A percentile compares a stretch with the other conserved stretches of the same genome.
Evolutionary conservation across 2,329 filamentous ascomycete genomes (phyloP).

Genomic region (Pestalotiopsis sp.): DNA sequence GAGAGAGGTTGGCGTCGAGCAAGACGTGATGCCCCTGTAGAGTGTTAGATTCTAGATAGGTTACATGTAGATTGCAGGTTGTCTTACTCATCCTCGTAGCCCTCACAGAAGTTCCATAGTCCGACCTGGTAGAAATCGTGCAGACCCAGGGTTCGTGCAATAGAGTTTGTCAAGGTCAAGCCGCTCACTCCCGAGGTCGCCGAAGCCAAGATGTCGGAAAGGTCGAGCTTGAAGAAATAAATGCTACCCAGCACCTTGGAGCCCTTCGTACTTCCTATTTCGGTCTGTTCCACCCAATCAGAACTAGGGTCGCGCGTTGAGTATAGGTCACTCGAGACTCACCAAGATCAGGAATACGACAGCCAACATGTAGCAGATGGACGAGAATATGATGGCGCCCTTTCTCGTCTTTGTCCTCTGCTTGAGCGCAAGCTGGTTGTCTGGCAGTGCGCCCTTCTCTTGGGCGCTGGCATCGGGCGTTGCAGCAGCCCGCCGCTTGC

Average conservation of each 20-base stretch:
- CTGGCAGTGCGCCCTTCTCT: constrained; percentile 15
- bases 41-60: constrained; percentile 40
- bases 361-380: constrained; percentile 70
- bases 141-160: constrained; percentile 80
- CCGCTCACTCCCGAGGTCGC: constrained; percentile 65
- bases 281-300: constrained; percentile 38
- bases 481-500: constrained; percentile 21
- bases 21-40: constrained; percentile 68
- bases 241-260: constrained; percentile 64
- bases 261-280: constrained; percentile 72
- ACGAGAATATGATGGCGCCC: constrained; percentile 64
- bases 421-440: constrained; percentile 36
- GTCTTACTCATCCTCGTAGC: constrained; percentile 67
- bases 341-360: constrained; percentile 80
- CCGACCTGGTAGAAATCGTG: constrained; percentile 95
- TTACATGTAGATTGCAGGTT: constrained; percentile 33
- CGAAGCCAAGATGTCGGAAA: constrained; percentile 77
- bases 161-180: constrained; percentile 74
- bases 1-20: constrained; percentile 66
- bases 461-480: constrained; percentile 19
- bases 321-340: constrained; percentile 16
- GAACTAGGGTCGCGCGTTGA: neutral
- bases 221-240: constrained; percentile 83
- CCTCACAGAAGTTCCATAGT: constrained; percentile 90
- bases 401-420: constrained; percentile 53